Conservation (phyloP, 2,329 filamentous ascomycete species). For the Colletotrichum chlorophyti region DNA sequence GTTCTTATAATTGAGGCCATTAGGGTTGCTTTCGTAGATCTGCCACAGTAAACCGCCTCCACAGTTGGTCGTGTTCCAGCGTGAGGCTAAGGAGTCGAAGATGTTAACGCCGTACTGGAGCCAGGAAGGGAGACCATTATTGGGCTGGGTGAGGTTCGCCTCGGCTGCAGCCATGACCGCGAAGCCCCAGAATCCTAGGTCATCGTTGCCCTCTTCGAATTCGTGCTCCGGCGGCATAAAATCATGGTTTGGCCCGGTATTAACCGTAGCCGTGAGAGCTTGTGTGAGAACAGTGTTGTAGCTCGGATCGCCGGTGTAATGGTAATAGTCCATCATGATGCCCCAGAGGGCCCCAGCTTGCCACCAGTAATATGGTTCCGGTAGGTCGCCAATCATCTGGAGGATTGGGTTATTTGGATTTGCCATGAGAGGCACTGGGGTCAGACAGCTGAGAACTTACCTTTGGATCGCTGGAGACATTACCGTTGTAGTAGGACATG, state of each 20-base stretch:
- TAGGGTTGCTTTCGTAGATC: constrained; percentile 75
- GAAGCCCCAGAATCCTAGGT: constrained; percentile 78
- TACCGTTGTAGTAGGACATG: constrained; percentile 71
- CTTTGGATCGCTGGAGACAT: constrained; percentile 57
- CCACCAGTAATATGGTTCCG: constrained; percentile 74
- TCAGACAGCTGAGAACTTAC: no score
- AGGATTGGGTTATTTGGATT: not conserved
- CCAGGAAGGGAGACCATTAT: constrained; percentile 65
- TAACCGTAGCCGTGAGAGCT: constrained; percentile 62
- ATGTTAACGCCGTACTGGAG: constrained; percentile 72
- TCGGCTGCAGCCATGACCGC: constrained; percentile 73
- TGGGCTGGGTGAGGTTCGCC: constrained; percentile 68
- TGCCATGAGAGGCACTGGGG: not conserved
- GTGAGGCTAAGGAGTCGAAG: constrained; percentile 72
- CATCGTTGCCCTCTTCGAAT: constrained; percentile 74
- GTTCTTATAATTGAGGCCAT: constrained; percentile 85
- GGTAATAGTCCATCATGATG: constrained; percentile 73
- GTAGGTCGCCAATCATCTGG: constrained; percentile 66
- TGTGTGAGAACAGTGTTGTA: constrained; percentile 68
- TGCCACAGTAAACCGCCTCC: constrained; percentile 82
- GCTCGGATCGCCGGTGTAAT: constrained; percentile 66
- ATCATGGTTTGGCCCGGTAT: constrained; percentile 63
- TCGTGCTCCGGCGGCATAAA: constrained; percentile 64
- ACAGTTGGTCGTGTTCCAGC: constrained; percentile 75
- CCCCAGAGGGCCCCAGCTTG: constrained; percentile 70